Evolutionary conservation across 73 alveolate species (phyloP).

Genomic region (Stentor coeruleus): DNA sequence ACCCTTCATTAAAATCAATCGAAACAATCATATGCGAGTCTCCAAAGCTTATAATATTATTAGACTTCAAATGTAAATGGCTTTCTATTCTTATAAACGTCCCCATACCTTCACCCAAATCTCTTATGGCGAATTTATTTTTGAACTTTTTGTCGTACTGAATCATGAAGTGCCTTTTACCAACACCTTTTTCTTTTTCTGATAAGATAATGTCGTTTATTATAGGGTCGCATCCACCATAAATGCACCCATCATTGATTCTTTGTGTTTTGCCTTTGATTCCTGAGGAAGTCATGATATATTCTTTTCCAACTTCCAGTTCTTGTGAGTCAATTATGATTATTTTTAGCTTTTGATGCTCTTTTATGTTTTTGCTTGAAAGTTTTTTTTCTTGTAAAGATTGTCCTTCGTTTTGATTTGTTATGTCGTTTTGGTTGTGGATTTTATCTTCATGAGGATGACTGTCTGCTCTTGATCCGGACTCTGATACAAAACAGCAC

Average conservation of each 20-base stretch:
- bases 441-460: not conserved
- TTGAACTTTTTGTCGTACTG: not conserved
- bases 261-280: not conserved
- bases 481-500: not conserved
- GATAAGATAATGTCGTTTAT: not conserved
- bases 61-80: conserved; percentile 44
- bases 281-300: not conserved
- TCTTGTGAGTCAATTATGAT: not conserved
- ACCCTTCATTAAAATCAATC: conserved; percentile 29
- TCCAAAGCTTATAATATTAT: conserved; percentile 54
- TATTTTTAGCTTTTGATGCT: not conserved
- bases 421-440: not conserved
- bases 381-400: not conserved
- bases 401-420: not conserved
- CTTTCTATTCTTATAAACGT: conserved; percentile 46
- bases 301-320: not conserved
- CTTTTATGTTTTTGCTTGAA: too few relatives aligned
- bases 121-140: not conserved
- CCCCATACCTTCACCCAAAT: conserved; percentile 65
- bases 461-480: not conserved
- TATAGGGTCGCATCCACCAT: not conserved
- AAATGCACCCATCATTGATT: not conserved
- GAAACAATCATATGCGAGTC: conserved; percentile 64
- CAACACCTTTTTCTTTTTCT: conserved; percentile 5
- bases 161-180: not conserved